Conservation (phyloP, 345 rosid species). For the Hevea brasiliensis region DNA sequence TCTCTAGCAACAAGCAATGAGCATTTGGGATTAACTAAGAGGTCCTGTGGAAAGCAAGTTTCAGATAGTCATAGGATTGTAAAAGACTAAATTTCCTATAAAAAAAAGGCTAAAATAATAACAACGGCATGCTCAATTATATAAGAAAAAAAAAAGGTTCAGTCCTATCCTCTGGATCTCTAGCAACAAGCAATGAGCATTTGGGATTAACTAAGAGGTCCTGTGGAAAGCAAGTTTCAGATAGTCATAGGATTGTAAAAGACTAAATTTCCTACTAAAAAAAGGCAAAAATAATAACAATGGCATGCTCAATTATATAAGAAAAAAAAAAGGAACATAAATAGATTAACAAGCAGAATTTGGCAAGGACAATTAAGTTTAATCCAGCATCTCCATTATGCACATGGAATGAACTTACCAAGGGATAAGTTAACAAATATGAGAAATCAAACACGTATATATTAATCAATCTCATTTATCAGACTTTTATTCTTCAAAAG, state of each 20-base stretch:
- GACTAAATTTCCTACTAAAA: background rate
- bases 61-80: constrained; percentile 3
- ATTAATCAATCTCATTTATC: constrained; percentile 4
- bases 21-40: constrained; percentile 77
- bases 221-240: constrained; percentile 42
- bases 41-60: constrained; percentile 55
- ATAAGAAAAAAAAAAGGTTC: constrained; percentile 32
- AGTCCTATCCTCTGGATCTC: constrained; percentile 85
- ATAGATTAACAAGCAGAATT: background rate
- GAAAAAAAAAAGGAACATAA: background rate
- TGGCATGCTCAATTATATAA: background rate
- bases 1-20: constrained; percentile 83
- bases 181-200: constrained; percentile 83
- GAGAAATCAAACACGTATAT: background rate
- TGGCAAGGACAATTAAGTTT: background rate
- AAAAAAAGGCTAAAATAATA: background rate
- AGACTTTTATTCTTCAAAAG: background rate
- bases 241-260: background rate
- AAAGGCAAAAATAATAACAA: background rate
- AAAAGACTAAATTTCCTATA: background rate
- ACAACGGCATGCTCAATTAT: too few relatives aligned
- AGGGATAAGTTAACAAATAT: background rate
- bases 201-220: constrained; percentile 76
- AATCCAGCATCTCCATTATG: background rate
- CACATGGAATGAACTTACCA: background rate